Evolutionary conservation across 1,284 basidiomycete genomes (phyloP).

Genomic region (Ustilago bromivora): DNA sequence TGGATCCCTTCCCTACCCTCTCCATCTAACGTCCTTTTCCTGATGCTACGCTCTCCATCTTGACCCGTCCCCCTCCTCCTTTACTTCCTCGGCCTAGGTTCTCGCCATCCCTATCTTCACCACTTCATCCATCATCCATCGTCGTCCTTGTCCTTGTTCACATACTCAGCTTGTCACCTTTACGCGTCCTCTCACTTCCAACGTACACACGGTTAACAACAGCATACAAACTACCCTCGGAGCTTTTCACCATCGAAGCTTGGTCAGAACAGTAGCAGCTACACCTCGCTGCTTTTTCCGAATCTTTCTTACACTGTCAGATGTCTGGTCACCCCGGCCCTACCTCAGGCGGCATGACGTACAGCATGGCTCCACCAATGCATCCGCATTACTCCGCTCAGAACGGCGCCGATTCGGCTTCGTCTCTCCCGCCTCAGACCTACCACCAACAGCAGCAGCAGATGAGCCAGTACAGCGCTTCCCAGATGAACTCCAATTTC

Average conservation of each 20-base stretch:
- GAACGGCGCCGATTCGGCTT: conserved; percentile 25
- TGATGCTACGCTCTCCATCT: conserved; percentile 38
- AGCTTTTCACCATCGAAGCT: conserved; percentile 2
- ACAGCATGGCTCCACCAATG: conserved; percentile 53
- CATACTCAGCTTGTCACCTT: background rate
- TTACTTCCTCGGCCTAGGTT: conserved; percentile 9
- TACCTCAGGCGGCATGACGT: conserved; percentile 33
- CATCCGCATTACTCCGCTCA: conserved; percentile 45
- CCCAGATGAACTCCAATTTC: conserved; percentile 36
- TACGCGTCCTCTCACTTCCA: background rate
- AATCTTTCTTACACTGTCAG: background rate
- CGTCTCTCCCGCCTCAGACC: conserved; percentile 27
- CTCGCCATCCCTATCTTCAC: background rate
- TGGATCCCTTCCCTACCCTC: conserved; percentile 23
- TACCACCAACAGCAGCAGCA: conserved; percentile 41
- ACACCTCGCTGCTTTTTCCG: background rate
- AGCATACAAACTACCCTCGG: background rate
- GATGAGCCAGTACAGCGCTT: conserved; percentile 44
- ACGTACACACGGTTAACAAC: background rate
- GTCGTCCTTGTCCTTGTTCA: background rate
- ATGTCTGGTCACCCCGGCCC: conserved; percentile 33
- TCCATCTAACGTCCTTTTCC: conserved; percentile 21
- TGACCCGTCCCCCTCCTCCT: conserved; percentile 12
- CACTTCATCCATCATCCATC: background rate
- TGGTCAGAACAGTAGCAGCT: background rate